Conservation (phyloP, 257 asterid species). For the Nicotiana tomentosiformis region DNA sequence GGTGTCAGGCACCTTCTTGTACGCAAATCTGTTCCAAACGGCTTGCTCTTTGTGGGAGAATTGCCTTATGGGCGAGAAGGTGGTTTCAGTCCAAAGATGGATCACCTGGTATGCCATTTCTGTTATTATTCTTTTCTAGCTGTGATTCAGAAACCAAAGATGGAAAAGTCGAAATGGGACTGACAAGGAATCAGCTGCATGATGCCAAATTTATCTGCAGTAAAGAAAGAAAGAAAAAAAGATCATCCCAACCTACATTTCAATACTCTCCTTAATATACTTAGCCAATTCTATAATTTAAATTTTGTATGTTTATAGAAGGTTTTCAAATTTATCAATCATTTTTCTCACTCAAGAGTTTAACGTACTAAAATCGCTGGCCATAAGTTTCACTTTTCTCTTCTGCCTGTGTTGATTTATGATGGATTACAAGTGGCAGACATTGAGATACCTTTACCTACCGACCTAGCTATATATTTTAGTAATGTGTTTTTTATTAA, state of each 20-base stretch:
- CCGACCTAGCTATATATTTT: background rate
- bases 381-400: background rate
- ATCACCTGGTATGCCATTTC: conserved; percentile 74
- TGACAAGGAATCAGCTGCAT: background rate
- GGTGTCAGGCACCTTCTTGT: conserved; percentile 89
- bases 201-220: background rate
- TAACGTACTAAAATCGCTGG: background rate
- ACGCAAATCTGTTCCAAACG: conserved; percentile 73
- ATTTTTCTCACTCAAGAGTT: background rate
- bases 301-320: background rate
- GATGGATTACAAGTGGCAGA: background rate
- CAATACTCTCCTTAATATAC: background rate
- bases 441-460: background rate
- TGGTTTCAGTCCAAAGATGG: conserved; percentile 91
- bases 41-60: conserved; percentile 88
- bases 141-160: background rate
- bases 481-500: background rate
- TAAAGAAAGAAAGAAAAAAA: too few relatives aligned
- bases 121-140: background rate
- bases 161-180: background rate
- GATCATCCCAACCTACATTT: background rate
- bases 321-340: background rate
- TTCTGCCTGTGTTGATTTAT: background rate
- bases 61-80: conserved; percentile 73
- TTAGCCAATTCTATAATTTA: background rate